Conservation (phyloP, 495 filamentous ascomycete genomes). For the Aspergillus bridgeri region DNA sequence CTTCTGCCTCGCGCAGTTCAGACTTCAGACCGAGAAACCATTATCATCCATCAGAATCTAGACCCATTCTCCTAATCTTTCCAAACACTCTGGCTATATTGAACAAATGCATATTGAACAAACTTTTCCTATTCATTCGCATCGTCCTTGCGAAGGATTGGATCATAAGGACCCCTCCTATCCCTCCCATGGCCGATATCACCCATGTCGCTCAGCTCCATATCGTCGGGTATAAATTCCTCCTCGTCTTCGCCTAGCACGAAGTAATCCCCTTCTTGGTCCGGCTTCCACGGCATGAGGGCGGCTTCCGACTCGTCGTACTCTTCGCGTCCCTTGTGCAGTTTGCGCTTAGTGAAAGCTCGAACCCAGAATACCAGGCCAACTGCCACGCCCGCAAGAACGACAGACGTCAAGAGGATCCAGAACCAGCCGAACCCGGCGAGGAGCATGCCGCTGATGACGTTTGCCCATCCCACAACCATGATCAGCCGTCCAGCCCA, state of each 20-base stretch:
- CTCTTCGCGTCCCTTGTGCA: not conserved
- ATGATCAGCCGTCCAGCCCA: slow-evolving; percentile 8
- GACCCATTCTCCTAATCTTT: not conserved
- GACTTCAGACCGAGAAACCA: not conserved
- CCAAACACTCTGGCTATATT: not conserved
- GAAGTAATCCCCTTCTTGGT: slow-evolving; percentile 2
- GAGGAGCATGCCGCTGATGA: slow-evolving; percentile 10
- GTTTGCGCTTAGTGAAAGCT: slow-evolving; percentile 4
- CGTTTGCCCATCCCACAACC: slow-evolving; percentile 9
- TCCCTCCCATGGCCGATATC: not conserved
- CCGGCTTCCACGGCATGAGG: not conserved
- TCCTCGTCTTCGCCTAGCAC: not conserved
- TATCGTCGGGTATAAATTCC: not conserved
- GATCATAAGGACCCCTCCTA: slow-evolving; percentile 1
- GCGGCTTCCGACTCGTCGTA: not conserved
- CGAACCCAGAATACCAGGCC: slow-evolving; percentile 7
- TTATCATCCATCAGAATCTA: not conserved
- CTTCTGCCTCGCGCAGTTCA: not conserved
- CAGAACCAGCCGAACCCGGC: not conserved
- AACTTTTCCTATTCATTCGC: not conserved
- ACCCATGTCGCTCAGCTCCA: not conserved
- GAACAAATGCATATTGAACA: not conserved
- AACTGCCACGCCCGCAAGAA: not conserved
- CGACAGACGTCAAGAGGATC: not conserved
- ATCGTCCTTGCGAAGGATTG: not conserved